These are phyloP conservation scores for Cladosporium cucumerinum DNA, from an alignment of 2,329 filamentous ascomycete species.

Conservation along the genomic window DNA sequence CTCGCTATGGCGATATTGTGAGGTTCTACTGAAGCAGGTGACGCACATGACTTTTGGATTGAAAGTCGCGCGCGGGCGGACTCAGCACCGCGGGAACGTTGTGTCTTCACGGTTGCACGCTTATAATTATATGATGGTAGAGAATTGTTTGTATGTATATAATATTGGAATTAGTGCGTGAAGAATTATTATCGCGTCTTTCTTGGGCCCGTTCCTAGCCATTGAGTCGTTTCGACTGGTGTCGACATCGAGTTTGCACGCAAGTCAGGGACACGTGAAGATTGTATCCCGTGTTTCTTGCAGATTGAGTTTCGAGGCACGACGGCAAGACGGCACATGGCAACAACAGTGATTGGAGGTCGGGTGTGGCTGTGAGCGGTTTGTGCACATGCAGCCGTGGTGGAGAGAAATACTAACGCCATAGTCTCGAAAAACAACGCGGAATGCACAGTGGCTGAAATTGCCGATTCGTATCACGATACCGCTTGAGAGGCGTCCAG, in stretches of 20 bases:
- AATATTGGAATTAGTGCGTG: background rate
- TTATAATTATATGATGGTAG: background rate
- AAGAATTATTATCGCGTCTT: background rate
- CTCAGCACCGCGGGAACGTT: background rate
- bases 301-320: background rate
- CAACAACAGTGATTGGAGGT: background rate
- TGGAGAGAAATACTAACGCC: background rate
- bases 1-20: background rate
- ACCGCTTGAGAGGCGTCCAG: slow-evolving; percentile 2
- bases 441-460: background rate
- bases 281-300: background rate
- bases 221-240: background rate
- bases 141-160: background rate
- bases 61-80: background rate
- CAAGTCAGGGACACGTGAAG: background rate
- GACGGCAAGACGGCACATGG: background rate
- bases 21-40: slow-evolving; percentile 1
- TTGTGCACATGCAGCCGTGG: background rate
- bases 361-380: background rate
- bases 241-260: background rate
- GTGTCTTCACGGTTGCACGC: background rate
- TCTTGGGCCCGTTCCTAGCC: background rate
- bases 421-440: background rate
- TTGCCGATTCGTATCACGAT: background rate
- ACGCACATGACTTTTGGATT: slow-evolving; percentile 11